A percentile compares a stretch with the other conserved stretches of the same genome.
Conservation (phyloP, 1,139 yeast genomes). For the Candida sanyaensis region DNA sequence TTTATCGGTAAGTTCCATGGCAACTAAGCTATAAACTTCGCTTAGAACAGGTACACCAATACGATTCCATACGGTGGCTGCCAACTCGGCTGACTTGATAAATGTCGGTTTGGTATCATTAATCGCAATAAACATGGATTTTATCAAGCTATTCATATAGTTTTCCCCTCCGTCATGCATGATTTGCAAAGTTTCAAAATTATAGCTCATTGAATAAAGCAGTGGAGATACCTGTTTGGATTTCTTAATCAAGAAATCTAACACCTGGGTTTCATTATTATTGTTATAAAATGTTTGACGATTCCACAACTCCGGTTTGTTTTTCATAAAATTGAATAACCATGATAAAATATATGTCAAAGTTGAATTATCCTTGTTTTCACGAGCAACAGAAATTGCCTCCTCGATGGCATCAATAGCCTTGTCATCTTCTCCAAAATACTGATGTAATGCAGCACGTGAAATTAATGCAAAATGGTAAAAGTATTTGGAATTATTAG, state of each 20-base stretch:
- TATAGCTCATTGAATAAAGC: constrained; percentile 60
- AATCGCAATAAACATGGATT: constrained; percentile 55
- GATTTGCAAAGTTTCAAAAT: constrained; percentile 56
- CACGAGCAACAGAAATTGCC: constrained; percentile 86
- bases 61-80: constrained; percentile 52
- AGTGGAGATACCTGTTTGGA: constrained; percentile 53
- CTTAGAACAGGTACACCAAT: constrained; percentile 50
- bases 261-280: constrained; percentile 56
- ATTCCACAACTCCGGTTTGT: constrained; percentile 60
- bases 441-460: constrained; percentile 75
- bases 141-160: constrained; percentile 54
- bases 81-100: constrained; percentile 47
- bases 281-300: constrained; percentile 41
- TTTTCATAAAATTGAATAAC: constrained; percentile 71
- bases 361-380: constrained; percentile 74
- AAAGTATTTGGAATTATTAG: constrained; percentile 61
- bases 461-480: constrained; percentile 84
- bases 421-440: constrained; percentile 71
- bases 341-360: constrained; percentile 78
- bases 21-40: constrained; percentile 47
- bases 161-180: constrained; percentile 50
- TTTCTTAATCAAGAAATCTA: constrained; percentile 61
- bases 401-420: constrained; percentile 84
- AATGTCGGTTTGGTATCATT: constrained; percentile 41
- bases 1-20: constrained; percentile 38